Percentiles rank a stretch among this genome's conserved stretches.
Evolutionary conservation across 768 basidiomycete genomes (phyloP).

Genomic region (Agaricus bisporus): DNA sequence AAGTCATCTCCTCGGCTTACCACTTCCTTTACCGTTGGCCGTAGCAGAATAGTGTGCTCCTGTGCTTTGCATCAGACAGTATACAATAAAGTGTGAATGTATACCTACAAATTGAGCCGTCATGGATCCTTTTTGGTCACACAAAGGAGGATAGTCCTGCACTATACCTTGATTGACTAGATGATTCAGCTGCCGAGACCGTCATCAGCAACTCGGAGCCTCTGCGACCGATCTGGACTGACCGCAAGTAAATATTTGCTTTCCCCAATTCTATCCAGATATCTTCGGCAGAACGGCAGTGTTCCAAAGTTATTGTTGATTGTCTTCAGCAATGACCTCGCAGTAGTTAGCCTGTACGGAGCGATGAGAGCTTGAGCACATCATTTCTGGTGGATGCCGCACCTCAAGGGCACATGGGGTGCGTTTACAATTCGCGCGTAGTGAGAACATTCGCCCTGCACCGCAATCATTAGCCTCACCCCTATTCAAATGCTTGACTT

Average conservation of each 20-base stretch:
- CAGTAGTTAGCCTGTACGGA: conserved; percentile 61
- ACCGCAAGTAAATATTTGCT: conserved; percentile 91
- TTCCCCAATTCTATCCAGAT: conserved; percentile 89
- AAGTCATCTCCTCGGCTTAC: conserved; percentile 84
- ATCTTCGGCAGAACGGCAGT: conserved; percentile 91
- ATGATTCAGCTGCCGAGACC: conserved; percentile 64
- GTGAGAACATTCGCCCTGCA: conserved; percentile 88
- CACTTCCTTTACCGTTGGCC: conserved; percentile 81
- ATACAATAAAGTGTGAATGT: not conserved
- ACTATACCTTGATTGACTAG: conserved; percentile 87
- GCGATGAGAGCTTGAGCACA: not conserved
- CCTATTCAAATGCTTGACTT: not conserved
- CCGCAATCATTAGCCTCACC: conserved; percentile 1
- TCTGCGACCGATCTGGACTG: not conserved
- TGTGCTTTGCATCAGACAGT: conserved; percentile 20
- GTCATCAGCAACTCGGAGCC: not conserved
- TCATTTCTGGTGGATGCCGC: conserved; percentile 15
- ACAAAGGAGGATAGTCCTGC: conserved; percentile 87
- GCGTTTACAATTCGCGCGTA: conserved; percentile 75
- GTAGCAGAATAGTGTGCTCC: conserved; percentile 84
- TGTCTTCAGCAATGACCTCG: conserved; percentile 77
- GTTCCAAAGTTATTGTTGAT: conserved; percentile 95
- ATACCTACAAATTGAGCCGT: conserved; percentile 84
- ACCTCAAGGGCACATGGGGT: conserved; percentile 73
- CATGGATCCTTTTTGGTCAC: conserved; percentile 81